phyloP scores from a whole-genome alignment of 345 rosid species.

The Nasturtium officinale region DNA sequence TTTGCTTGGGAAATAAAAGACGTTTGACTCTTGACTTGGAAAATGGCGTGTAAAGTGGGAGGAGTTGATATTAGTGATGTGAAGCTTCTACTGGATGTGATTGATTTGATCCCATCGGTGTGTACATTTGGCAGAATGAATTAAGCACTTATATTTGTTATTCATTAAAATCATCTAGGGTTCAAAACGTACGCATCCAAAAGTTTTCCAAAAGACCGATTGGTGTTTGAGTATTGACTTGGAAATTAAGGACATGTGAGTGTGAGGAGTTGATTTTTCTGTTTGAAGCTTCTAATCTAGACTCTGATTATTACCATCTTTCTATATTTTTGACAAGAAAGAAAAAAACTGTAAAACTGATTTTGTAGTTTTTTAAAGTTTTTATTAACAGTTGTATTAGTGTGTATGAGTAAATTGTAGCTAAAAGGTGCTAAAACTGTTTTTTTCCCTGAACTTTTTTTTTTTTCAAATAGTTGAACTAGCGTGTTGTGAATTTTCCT shows the following conservation, averaged over 20 bases:
- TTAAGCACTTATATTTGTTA: not conserved
- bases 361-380: not conserved
- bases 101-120: too few relatives aligned
- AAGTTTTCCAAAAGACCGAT: not conserved
- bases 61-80: conserved; percentile 8
- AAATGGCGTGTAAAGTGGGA: conserved; percentile 15
- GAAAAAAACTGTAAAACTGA: not conserved
- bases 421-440: not conserved
- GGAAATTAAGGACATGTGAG: not conserved
- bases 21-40: conserved; percentile 39
- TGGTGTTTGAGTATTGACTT: conserved; percentile 24
- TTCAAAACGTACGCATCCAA: not conserved
- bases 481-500: too few relatives aligned
- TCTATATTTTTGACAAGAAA: not conserved
- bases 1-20: conserved; percentile 9
- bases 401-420: not conserved
- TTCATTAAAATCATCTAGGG: too few relatives aligned
- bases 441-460: not conserved
- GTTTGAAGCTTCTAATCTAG: conserved; percentile 13
- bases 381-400: not conserved
- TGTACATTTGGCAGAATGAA: not conserved
- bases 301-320: not conserved
- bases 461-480: too few relatives aligned
- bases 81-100: conserved; percentile 31
- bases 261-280: conserved; percentile 14